Evolutionary conservation across 257 asterid genomes (phyloP), one percentile per base, ranked within the genome.

Genomic region (Ocimum tenuiflorum): DNA sequence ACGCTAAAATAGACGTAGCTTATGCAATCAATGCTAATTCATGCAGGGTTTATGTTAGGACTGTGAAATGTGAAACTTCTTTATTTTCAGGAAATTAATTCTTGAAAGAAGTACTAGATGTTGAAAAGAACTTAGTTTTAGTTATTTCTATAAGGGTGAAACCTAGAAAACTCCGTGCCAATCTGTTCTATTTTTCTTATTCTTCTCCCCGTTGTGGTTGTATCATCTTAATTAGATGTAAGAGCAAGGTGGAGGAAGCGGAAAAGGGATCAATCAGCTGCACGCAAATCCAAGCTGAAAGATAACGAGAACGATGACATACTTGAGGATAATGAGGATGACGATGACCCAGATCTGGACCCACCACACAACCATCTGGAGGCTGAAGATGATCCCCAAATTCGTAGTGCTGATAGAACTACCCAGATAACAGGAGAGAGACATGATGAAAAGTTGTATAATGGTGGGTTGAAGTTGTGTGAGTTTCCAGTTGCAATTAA

Each of bases 221-320:
- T 47, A 46, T 36, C 15, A 17, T 54, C 35, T 60, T 69, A 46
- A 67, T 39, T 66, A 92, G 99, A 88, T 79, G 79, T 89, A 33
- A 85, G 86, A 83, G 81, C 79, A 17, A 81, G 83, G 82, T 90
- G 97, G 99, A 86, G 87, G 97, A 90, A 85, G 95, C 91, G 99
- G 72, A 88, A 81, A 76, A 80, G 95, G 69, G 96, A 88, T 42
- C 78, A 83, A 24, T 74, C 75, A 55, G 78, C 83, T 50, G 81
- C 85, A 3, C 80, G 94, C 6, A 94, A 87, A 65, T 71, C 87
- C 14, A 86, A 82, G 76, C 79, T 78, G 23, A 83, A 77, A 68
- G 86, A 81, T 60, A 83, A 69, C 0, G 89, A 86, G 35, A 86
- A 83, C 35, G 99, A 90, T 35, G 96, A 88, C 55, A 70, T 77